A percentile compares a stretch with the other conserved stretches of the same genome.
Conservation (phyloP, 2,329 filamentous ascomycete species). For the Xylariomycetidae sp. region DNA sequence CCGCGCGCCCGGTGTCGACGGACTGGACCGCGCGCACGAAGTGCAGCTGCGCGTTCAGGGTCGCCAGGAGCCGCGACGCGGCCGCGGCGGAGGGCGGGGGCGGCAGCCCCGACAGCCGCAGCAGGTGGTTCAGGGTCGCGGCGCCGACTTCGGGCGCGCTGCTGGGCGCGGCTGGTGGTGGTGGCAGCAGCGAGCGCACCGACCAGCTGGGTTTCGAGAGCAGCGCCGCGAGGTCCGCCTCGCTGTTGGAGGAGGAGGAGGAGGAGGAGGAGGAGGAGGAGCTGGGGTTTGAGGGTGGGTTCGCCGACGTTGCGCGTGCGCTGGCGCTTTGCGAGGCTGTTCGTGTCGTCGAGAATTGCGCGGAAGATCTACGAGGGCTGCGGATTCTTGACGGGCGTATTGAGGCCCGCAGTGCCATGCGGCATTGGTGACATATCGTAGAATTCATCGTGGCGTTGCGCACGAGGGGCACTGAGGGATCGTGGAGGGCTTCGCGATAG, state of each 20-base stretch:
- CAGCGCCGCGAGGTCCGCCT: constrained; percentile 32
- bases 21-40: constrained; percentile 85
- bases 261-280: constrained; percentile 1
- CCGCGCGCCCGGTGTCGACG: constrained; percentile 51
- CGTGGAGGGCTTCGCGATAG: constrained; percentile 1
- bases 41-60: constrained; percentile 73
- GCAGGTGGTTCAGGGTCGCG: constrained; percentile 71
- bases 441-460: constrained; percentile 14
- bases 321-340: not conserved
- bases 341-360: constrained; percentile 2
- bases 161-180: constrained; percentile 32
- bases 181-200: constrained; percentile 64
- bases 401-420: constrained; percentile 12
- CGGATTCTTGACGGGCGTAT: constrained; percentile 1
- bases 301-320: no score
- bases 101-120: constrained; percentile 84
- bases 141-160: no score
- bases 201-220: constrained; percentile 78
- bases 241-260: constrained; percentile 43
- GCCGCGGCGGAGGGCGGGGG: constrained; percentile 56
- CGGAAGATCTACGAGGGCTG: constrained; percentile 2
- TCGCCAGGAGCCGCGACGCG: constrained; percentile 65
- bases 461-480: no score
- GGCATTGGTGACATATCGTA: constrained; percentile 21
- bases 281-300: no score